phyloP scores from a whole-genome alignment of 257 asterid species.

The Coffea eugenioides region DNA sequence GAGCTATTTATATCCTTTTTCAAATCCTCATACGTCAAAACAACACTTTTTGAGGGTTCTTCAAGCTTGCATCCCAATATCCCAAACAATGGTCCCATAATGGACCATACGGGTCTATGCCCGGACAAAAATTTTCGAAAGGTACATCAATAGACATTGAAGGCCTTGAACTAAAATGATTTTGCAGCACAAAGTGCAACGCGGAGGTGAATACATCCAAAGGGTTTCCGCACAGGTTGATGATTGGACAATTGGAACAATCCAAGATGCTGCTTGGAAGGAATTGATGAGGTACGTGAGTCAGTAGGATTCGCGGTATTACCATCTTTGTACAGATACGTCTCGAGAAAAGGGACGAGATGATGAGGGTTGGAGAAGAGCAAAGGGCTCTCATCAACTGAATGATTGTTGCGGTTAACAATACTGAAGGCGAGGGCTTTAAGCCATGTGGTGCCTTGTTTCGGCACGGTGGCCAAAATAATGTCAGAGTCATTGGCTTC shows the following conservation, averaged over 20 bases:
- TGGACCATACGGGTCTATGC: constrained; percentile 46
- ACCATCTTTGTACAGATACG: constrained; percentile 21
- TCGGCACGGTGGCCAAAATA: constrained; percentile 45
- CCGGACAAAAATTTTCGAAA: constrained; percentile 22
- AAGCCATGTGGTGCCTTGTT: constrained; percentile 64
- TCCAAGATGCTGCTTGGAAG: constrained; percentile 34
- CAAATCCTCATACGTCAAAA: constrained; percentile 56
- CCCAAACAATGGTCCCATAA: constrained; percentile 67
- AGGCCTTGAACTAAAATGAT: constrained; percentile 13
- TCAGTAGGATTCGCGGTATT: constrained; percentile 36
- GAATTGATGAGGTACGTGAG: constrained; percentile 37
- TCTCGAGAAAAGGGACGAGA: constrained; percentile 52
- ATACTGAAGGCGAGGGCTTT: constrained; percentile 46
- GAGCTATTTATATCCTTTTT: constrained; percentile 19
- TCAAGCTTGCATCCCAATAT: constrained; percentile 40
- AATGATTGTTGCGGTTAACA: constrained; percentile 21
- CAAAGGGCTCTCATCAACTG: no score
- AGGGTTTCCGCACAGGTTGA: constrained; percentile 51
- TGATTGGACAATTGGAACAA: constrained; percentile 24
- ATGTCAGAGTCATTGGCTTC: constrained; percentile 33
- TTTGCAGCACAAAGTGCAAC: constrained; percentile 30
- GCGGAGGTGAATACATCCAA: constrained; percentile 43
- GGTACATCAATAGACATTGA: constrained; percentile 21
- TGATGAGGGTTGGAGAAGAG: constrained; percentile 48
- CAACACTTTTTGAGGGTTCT: constrained; percentile 17